These are phyloP conservation scores for Aspergillus unguis DNA, from an alignment of 2,329 filamentous ascomycete genomes.

Conservation along the genomic window DNA sequence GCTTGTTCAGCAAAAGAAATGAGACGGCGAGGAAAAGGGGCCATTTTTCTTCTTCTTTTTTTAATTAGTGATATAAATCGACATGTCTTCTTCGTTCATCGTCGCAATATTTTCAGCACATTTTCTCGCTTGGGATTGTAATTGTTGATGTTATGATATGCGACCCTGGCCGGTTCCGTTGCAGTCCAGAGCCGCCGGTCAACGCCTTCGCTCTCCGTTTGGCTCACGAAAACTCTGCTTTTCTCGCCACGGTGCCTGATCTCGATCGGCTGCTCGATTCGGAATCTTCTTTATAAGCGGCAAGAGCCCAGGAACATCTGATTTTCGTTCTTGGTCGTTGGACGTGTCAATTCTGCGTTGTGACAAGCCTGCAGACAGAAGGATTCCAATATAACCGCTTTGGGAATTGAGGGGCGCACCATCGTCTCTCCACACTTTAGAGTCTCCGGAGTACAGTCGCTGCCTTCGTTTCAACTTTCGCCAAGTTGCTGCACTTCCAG, in stretches of 20 bases:
- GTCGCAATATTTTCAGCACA: neutral
- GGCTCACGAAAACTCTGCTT: neutral
- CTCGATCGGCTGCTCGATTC: neutral
- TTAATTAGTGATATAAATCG: neutral
- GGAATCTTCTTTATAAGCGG: neutral
- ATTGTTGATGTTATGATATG: too few species aligned
- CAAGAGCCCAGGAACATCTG: neutral
- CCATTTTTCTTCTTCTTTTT: too few species aligned
- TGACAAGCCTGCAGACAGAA: neutral
- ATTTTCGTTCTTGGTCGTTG: neutral
- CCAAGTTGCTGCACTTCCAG: neutral
- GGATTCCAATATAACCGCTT: conserved; percentile 9
- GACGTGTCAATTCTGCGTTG: neutral
- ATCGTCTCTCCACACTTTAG: too few species aligned
- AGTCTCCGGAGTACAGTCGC: neutral
- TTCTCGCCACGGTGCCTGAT: neutral
- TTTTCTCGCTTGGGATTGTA: too few species aligned
- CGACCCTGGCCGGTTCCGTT: too few species aligned
- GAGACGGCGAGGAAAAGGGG: conserved; percentile 10
- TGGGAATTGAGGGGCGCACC: neutral
- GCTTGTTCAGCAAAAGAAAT: conserved; percentile 13
- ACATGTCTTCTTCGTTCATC: neutral
- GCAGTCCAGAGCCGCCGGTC: neutral
- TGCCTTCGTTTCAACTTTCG: neutral
- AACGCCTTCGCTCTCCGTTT: neutral